Evolutionary conservation across 2,329 filamentous ascomycete genomes (phyloP).

Genomic region (Colletotrichum sp.): DNA sequence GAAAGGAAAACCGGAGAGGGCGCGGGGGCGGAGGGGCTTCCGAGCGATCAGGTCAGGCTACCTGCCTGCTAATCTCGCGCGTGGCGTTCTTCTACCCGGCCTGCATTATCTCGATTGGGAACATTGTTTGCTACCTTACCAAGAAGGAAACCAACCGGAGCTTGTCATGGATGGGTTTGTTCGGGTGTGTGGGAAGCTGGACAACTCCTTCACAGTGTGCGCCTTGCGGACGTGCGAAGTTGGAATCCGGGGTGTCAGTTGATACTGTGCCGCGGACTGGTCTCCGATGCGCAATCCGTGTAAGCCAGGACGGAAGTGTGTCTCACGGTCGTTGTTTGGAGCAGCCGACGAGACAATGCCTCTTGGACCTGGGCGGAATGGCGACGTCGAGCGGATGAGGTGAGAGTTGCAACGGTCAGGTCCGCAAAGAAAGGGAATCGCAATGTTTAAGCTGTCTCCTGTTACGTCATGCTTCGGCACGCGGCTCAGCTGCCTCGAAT

Average conservation of each 20-base stretch:
- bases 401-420: background rate
- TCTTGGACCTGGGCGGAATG: background rate
- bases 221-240: slow-evolving; percentile 19
- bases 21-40: background rate
- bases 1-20: background rate
- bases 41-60: background rate
- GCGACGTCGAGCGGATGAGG: background rate
- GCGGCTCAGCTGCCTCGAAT: background rate
- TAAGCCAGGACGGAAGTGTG: background rate
- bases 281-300: background rate
- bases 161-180: slow-evolving; percentile 13
- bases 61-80: background rate
- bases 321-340: background rate
- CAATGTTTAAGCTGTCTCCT: background rate
- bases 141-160: slow-evolving; percentile 11
- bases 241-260: background rate
- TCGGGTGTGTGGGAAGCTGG: slow-evolving; percentile 15
- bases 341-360: background rate
- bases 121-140: slow-evolving; percentile 13
- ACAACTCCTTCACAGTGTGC: slow-evolving; percentile 15
- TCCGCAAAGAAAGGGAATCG: background rate
- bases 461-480: slow-evolving; percentile 9
- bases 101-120: slow-evolving; percentile 8
- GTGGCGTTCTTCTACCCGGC: background rate
- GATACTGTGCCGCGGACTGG: slow-evolving; percentile 16